A percentile compares a stretch with the other conserved stretches of the same genome.
These are phyloP conservation scores for Teunomyces pallodes DNA, from an alignment of 805 yeast genomes.

Conservation along the genomic window DNA sequence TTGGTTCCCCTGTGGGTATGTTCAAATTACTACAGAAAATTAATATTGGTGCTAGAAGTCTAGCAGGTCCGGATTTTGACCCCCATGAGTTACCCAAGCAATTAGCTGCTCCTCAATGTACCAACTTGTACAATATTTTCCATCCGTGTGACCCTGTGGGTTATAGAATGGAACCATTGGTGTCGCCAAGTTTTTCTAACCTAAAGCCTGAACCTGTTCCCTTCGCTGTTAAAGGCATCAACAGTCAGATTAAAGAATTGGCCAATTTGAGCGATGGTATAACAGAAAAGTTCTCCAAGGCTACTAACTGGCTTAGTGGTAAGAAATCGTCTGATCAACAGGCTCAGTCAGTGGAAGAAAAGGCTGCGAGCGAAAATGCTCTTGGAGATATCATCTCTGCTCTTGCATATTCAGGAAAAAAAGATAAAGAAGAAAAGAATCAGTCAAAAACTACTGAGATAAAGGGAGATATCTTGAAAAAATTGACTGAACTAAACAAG, in stretches of 20 bases:
- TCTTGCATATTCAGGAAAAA: constrained; percentile 17
- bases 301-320: constrained; percentile 35
- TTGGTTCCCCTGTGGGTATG: constrained; percentile 91
- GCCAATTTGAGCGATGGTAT: constrained; percentile 38
- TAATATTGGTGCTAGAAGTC: constrained; percentile 48
- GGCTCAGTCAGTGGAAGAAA: constrained; percentile 12
- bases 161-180: constrained; percentile 83
- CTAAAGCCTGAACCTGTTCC: constrained; percentile 59
- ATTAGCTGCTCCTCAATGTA: constrained; percentile 52
- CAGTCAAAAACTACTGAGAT: constrained; percentile 22
- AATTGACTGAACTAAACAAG: constrained; percentile 52
- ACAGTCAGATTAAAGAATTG: constrained; percentile 45
- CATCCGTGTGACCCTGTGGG: constrained; percentile 93
- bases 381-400: constrained; percentile 38
- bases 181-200: constrained; percentile 47
- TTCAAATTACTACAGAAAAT: constrained; percentile 71
- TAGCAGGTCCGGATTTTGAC: constrained; percentile 14
- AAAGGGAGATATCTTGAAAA: constrained; percentile 24
- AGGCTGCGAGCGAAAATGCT: constrained; percentile 32
- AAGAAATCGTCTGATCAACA: constrained; percentile 1
- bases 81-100: constrained; percentile 10
- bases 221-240: constrained; percentile 46
- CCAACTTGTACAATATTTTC: constrained; percentile 74
- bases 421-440: constrained; percentile 13
- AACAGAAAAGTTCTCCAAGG: constrained; percentile 31